A percentile compares a stretch with the other conserved stretches of the same genome.
Evolutionary conservation across 2,329 filamentous ascomycete species (phyloP).

Genomic region (Coleophoma eucalyptorum): DNA sequence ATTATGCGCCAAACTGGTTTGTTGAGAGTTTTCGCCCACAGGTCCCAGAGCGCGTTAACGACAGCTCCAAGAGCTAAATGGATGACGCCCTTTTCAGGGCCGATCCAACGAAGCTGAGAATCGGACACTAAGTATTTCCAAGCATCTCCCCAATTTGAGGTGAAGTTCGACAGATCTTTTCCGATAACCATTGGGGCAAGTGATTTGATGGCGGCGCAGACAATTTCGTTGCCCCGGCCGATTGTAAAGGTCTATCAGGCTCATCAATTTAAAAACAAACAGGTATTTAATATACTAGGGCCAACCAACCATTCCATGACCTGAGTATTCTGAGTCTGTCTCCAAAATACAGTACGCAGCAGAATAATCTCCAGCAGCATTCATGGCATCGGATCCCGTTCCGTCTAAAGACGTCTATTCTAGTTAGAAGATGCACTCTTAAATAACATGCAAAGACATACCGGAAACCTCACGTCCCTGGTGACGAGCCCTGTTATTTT

Average conservation of each 20-base stretch:
- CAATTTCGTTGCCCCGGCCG: conserved; percentile 87
- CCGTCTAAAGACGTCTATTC: conserved; percentile 2
- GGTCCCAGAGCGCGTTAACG: conserved; percentile 89
- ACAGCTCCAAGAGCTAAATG: conserved; percentile 87
- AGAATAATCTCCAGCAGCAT: conserved; percentile 61
- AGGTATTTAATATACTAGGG: too few species aligned
- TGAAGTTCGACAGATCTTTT: conserved; percentile 72
- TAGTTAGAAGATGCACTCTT: neutral
- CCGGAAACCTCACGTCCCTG: neutral
- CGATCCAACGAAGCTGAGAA: conserved; percentile 89
- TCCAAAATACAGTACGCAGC: conserved; percentile 82
- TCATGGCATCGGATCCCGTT: conserved; percentile 17
- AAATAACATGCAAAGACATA: neutral
- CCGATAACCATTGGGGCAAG: conserved; percentile 73
- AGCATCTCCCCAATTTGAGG: conserved; percentile 78
- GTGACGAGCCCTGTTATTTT: neutral
- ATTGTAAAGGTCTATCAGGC: conserved; percentile 74
- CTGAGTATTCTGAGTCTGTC: conserved; percentile 64
- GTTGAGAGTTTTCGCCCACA: conserved; percentile 83
- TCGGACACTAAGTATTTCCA: conserved; percentile 92
- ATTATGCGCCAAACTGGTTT: conserved; percentile 93
- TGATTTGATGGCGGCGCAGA: conserved; percentile 78
- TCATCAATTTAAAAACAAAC: too few species aligned
- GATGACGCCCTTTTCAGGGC: conserved; percentile 90
- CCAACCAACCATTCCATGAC: neutral